Evolutionary conservation across 768 basidiomycete species (phyloP).

Genomic region (Dacryopinax primogenitus): DNA sequence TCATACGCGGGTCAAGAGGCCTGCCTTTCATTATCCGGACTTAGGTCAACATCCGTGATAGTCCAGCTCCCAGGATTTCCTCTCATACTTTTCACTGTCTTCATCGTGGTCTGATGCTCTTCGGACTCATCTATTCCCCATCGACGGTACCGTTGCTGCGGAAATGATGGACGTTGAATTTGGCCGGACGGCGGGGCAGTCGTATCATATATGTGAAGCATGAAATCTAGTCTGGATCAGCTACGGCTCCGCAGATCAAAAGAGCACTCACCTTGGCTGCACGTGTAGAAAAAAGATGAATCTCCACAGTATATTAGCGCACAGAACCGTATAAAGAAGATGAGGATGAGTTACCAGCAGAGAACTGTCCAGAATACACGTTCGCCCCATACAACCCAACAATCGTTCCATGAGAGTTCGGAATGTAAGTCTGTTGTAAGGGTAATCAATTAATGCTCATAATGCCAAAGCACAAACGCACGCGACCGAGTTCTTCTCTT

Average conservation of each 20-base stretch:
- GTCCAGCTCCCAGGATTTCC: constrained; percentile 78
- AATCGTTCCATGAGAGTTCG: constrained; percentile 67
- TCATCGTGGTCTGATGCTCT: constrained; percentile 41
- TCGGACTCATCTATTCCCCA: constrained; percentile 20
- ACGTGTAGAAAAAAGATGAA: constrained; percentile 87
- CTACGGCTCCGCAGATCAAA: constrained; percentile 6
- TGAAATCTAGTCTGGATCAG: constrained; percentile 48
- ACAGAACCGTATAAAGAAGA: constrained; percentile 7
- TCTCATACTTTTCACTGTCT: constrained; percentile 50
- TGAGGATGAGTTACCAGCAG: constrained; percentile 38
- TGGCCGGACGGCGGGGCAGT: constrained; percentile 31
- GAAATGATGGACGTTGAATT: not conserved
- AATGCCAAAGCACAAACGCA: constrained; percentile 26
- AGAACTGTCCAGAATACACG: constrained; percentile 77
- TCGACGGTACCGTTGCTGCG: constrained; percentile 15
- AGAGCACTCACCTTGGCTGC: constrained; percentile 52
- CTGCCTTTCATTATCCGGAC: constrained; percentile 74
- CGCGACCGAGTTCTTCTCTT: constrained; percentile 45
- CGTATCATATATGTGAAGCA: constrained; percentile 77
- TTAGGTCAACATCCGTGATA: constrained; percentile 86
- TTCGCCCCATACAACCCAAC: constrained; percentile 62
- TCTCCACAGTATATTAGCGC: constrained; percentile 34
- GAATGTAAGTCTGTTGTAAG: constrained; percentile 47
- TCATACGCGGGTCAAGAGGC: constrained; percentile 15
- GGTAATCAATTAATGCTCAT: not conserved